Evolutionary conservation across 2,329 filamentous ascomycete species (phyloP).

Genomic region (Aureobasidium lini): DNA sequence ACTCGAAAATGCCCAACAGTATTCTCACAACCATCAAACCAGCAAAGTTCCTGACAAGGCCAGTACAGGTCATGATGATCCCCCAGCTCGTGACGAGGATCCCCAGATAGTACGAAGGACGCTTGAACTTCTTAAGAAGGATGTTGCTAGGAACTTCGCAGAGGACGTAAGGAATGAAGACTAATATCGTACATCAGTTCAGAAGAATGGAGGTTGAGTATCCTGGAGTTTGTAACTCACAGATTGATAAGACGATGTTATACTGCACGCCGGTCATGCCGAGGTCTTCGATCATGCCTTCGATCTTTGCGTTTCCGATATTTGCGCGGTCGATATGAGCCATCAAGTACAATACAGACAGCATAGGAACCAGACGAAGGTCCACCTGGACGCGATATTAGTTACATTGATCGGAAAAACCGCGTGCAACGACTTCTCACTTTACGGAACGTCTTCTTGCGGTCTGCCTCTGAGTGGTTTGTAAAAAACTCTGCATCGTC

Average conservation of each 20-base stretch:
- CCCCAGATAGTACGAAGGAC: slow-evolving; percentile 22
- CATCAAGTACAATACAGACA: slow-evolving; percentile 65
- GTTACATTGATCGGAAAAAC: neutral
- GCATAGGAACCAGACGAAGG: slow-evolving; percentile 55
- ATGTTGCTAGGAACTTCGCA: slow-evolving; percentile 19
- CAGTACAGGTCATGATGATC: slow-evolving; percentile 22
- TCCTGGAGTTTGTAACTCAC: slow-evolving; percentile 24
- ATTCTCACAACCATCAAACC: slow-evolving; percentile 31
- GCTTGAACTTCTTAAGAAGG: slow-evolving; percentile 16
- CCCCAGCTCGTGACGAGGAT: slow-evolving; percentile 23
- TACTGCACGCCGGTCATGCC: slow-evolving; percentile 58
- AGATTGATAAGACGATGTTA: slow-evolving; percentile 35
- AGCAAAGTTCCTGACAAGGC: slow-evolving; percentile 21
- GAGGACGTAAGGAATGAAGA: neutral
- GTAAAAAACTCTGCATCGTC: slow-evolving; percentile 22
- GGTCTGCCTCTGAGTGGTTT: slow-evolving; percentile 17
- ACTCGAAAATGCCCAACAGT: slow-evolving; percentile 65
- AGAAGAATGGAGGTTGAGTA: neutral
- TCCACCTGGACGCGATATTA: slow-evolving; percentile 43
- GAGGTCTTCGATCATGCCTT: slow-evolving; percentile 51
- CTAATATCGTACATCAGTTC: neutral
- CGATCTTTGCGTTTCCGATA: slow-evolving; percentile 63
- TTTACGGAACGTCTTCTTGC: slow-evolving; percentile 15
- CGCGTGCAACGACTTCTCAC: neutral
- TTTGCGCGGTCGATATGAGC: slow-evolving; percentile 67